phyloP scores from a whole-genome alignment of 2,329 filamentous ascomycete species.

The Cladosporium sp. region DNA sequence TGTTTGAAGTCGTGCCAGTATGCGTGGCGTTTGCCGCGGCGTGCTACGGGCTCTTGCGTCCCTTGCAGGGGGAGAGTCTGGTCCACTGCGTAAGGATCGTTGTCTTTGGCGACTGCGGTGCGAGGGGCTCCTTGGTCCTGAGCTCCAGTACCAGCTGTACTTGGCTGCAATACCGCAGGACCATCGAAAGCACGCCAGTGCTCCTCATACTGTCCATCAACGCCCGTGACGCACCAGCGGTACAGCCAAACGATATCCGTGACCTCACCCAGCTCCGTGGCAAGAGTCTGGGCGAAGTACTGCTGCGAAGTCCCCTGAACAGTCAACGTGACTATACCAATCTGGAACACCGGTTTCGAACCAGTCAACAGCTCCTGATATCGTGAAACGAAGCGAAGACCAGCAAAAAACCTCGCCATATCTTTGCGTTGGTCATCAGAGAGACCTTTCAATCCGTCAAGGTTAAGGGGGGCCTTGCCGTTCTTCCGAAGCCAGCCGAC shows the following conservation, averaged over 20 bases:
- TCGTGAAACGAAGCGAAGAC: background rate
- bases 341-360: conserved; percentile 5
- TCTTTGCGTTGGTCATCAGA: background rate
- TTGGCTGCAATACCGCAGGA: background rate
- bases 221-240: background rate
- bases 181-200: conserved; percentile 12
- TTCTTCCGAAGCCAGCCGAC: background rate
- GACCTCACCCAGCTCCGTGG: background rate
- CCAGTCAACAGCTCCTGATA: background rate
- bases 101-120: no score
- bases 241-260: conserved; percentile 17
- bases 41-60: background rate
- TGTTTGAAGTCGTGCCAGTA: background rate
- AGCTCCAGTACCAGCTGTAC: background rate
- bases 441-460: background rate
- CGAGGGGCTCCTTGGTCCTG: background rate
- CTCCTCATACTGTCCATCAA: conserved; percentile 9
- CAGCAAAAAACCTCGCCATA: background rate
- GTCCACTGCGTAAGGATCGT: no score
- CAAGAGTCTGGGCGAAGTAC: conserved; percentile 2
- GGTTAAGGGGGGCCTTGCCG: background rate
- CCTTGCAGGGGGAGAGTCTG: no score
- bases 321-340: conserved; percentile 5
- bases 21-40: background rate
- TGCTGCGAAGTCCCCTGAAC: background rate